These are phyloP conservation scores for Pseudonitzschia multistriata DNA, from an alignment of 108 stramenopile species.

Conservation along the genomic window DNA sequence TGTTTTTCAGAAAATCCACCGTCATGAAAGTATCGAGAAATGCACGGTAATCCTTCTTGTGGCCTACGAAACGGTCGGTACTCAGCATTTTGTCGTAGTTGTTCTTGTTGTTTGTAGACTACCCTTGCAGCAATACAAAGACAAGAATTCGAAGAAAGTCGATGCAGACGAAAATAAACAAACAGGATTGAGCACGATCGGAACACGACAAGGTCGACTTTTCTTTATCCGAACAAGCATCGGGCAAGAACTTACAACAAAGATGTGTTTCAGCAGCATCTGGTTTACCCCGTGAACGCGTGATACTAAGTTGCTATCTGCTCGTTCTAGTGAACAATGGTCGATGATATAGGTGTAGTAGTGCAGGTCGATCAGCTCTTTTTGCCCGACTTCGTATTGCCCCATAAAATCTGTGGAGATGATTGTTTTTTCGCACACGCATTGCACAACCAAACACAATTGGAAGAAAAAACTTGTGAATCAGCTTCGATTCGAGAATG, in stretches of 20 bases:
- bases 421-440: not conserved
- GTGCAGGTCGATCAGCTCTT: conserved; percentile 33
- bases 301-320: conserved; percentile 16
- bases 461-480: not conserved
- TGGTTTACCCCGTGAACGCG: conserved; percentile 30
- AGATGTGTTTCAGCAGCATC: conserved; percentile 23
- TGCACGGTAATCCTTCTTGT: conserved; percentile 19
- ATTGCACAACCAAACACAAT: not conserved
- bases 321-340: conserved; percentile 9
- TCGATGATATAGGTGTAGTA: conserved; percentile 35
- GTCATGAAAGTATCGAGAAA: conserved; percentile 28
- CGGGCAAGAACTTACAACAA: conserved; percentile 6
- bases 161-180: not conserved
- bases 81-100: conserved; percentile 33
- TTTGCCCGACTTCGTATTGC: conserved; percentile 33
- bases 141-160: not conserved
- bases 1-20: conserved; percentile 16
- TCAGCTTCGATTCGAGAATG: not conserved
- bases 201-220: too few species aligned
- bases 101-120: conserved; percentile 24
- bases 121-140: too few species aligned
- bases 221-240: too few species aligned
- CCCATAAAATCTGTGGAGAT: conserved; percentile 25
- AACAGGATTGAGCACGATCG: not conserved
- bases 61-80: conserved; percentile 15